Base-by-base conservation (phyloP, 2,329 filamentous ascomycete genomes). In the Aspergillus niger region DNA sequence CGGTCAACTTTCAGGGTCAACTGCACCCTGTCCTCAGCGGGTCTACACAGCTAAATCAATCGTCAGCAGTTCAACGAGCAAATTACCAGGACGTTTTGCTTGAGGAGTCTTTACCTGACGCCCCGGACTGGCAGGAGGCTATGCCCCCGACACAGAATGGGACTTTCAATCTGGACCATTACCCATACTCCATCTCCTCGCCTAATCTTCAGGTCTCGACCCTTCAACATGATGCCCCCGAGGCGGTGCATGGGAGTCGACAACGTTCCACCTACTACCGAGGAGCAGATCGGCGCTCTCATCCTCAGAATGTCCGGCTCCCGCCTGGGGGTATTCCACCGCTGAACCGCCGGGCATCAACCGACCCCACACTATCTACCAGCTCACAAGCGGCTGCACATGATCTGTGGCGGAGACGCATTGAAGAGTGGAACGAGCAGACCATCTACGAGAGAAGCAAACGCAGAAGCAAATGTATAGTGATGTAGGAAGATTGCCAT, bases 391-490 rank as follows among this genome's bases (percentile, higher is more conserved):
- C 70, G 15, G 68, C 71, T 3, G 64, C 65, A 20, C 71, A 71
- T 43, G 72, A 77, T 58, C 73, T 73, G 57, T 76, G 76, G 75
- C 69, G 76, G 55, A 65, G 69, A 13, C 72, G 75, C 22, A 77
- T 77, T 57, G 72, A 75, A 48, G 73, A 77, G 56, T 77, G 76
- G 76, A 77, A 76, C 51, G 70, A 75, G 60, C 68, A 70, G 48
- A 77, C 74, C 10, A 75, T 77, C 38, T 68, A 71, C 26, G 75
- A 77, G 60, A 64, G 72, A 55, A 70, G 65, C 55, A 74, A 69
- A 57, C 74, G 70, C 53, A 69, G 75, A 55, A 69, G 60, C 49
- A 77, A 72, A 61, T 79, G 77, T 63, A 65, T 69, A 39, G 65
- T 79, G 55, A 78, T 79, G 76, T 79, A 70, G 64, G 39, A 32